Evolutionary conservation across 495 filamentous ascomycete genomes (phyloP).

Genomic region (Gamarada debralockiae): DNA sequence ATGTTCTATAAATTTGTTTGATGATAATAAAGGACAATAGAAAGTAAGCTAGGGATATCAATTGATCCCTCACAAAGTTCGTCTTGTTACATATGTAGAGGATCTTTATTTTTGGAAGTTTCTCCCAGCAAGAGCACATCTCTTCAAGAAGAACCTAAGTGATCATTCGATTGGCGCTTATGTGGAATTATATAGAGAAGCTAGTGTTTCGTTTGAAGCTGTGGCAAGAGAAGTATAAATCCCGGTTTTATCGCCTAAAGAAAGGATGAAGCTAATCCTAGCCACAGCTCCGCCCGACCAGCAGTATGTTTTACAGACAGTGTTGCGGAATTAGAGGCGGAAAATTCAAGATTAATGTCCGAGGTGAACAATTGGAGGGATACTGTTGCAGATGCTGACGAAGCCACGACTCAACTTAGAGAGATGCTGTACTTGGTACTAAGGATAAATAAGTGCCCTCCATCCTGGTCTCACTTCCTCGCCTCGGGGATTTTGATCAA

Average conservation of each 20-base stretch:
- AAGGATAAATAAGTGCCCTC: no score
- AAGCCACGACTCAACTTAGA: no score
- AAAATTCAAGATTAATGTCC: no score
- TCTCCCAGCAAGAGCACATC: conserved; percentile 13
- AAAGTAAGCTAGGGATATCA: conserved; percentile 22
- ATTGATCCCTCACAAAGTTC: conserved; percentile 24
- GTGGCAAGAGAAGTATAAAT: no score
- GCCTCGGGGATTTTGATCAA: no score
- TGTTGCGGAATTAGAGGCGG: no score
- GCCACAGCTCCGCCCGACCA: no score
- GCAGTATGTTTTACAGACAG: no score
- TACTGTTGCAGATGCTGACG: no score
- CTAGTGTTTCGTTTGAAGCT: conserved; percentile 24
- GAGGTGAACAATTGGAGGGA: no score
- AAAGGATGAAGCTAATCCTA: conserved; percentile 8
- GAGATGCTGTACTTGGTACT: no score
- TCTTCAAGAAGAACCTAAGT: conserved; percentile 4
- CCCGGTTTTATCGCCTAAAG: conserved; percentile 5
- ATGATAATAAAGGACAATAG: conserved; percentile 25
- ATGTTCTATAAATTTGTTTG: conserved; percentile 23
- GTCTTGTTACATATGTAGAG: conserved; percentile 16
- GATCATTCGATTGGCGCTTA: conserved; percentile 17
- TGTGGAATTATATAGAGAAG: conserved; percentile 23
- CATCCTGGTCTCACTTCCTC: no score
- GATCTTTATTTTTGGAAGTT: conserved; percentile 19